Base-by-base conservation (phyloP, 495 filamentous ascomycete species). In the Penicillium tannophilum region DNA sequence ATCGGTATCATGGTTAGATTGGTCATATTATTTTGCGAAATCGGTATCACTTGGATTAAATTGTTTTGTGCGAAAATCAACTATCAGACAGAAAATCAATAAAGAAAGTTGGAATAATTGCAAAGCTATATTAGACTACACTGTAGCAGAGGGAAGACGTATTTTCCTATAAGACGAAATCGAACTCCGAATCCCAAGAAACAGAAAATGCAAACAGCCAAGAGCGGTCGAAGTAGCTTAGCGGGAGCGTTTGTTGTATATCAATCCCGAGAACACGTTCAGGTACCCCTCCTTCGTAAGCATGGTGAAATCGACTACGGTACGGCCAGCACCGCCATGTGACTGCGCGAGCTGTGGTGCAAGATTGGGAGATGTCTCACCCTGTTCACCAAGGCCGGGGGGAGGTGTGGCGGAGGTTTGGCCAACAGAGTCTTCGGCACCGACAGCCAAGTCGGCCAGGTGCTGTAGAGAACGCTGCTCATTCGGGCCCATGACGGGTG, bases 371-470 rank as follows among this genome's bases (percentile, higher is more conserved):
- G 72, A 74, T 0, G 70, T 57, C 12, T 71, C 72, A 26, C 53
- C 52, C 10, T 73, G 63, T 2, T 76, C 72, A 17, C 62, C 64
- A 6, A 76, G 60, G 31, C 61, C 68, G 6, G 76, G 70, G 3
- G 74, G 76, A 0, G 76, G 74, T 0, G 66, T 62, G 0, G 73
- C 63, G 7, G 70, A 67, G 6, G 66, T 66, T 31, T 72, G 72
- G 28, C 69, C 63, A 12, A 78, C 74, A 9, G 73, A 73, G 30
- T 76, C 76, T 52, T 80, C 77, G 4, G 74, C 77, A 3, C 76
- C 77, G 24, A 80, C 77, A 31, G 86, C 87, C 16, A 90, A 67
- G 61, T 89, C 86, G 2, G 87, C 87, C 8, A 89, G 76, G 57
- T 86, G 84, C 65, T 88, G 85, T 16, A 89, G 72, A 41, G 77